A percentile compares a stretch with the other conserved stretches of the same genome.
Conservation (phyloP, 805 yeast species). For the Blastobotrys terrestris region DNA sequence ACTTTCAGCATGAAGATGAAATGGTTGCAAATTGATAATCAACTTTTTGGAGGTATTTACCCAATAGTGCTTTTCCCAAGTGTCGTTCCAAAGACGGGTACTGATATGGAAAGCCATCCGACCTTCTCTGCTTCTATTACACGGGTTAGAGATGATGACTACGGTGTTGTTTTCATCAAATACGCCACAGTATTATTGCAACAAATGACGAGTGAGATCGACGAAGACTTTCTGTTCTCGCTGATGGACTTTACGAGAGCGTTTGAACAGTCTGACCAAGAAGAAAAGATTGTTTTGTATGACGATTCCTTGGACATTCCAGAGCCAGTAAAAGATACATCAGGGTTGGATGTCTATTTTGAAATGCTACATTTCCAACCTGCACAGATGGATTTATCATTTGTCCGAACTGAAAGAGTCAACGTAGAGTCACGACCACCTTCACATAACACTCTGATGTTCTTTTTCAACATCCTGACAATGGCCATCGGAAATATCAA, state of each 20-base stretch:
- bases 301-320: constrained; percentile 64
- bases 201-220: constrained; percentile 87
- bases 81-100: constrained; percentile 74
- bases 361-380: constrained; percentile 94
- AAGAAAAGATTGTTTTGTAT: constrained; percentile 43
- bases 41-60: constrained; percentile 76
- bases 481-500: constrained; percentile 97
- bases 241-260: constrained; percentile 71
- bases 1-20: constrained; percentile 73
- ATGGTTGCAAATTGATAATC: constrained; percentile 95
- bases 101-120: constrained; percentile 85
- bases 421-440: constrained; percentile 57
- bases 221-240: constrained; percentile 86
- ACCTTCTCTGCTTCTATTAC: constrained; percentile 82
- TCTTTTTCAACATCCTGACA: constrained; percentile 76
- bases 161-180: constrained; percentile 85
- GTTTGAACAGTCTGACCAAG: constrained; percentile 51
- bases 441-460: constrained; percentile 61
- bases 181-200: constrained; percentile 86
- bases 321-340: constrained; percentile 50
- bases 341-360: constrained; percentile 75
- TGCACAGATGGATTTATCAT: constrained; percentile 77
- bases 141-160: constrained; percentile 77
- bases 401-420: constrained; percentile 79
- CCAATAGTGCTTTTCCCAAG: constrained; percentile 89